Percentiles rank a stretch among this genome's conserved stretches.
phyloP scores from a whole-genome alignment of 2,329 filamentous ascomycete species.

The Orbilia oligospora region DNA sequence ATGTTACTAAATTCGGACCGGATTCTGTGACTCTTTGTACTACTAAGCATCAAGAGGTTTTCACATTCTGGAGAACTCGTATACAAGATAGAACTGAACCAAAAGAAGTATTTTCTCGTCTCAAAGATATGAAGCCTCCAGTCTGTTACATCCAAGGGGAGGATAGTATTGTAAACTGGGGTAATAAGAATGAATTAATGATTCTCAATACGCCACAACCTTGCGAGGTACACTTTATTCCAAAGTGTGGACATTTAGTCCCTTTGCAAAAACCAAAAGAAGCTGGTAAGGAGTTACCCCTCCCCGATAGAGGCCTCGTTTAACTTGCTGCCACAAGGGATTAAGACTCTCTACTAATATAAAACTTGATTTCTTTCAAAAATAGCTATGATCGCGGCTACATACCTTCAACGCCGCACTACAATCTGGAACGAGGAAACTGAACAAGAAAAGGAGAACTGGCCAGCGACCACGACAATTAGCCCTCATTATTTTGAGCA shows the following conservation, averaged over 20 bases:
- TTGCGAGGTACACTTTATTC: constrained; percentile 73
- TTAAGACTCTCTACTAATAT: neutral
- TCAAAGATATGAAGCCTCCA: constrained; percentile 75
- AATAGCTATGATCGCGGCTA: constrained; percentile 55
- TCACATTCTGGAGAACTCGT: constrained; percentile 77
- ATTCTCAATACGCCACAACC: constrained; percentile 77
- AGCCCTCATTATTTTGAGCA: constrained; percentile 23
- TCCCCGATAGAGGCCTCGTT: too few relatives aligned
- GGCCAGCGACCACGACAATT: constrained; percentile 29
- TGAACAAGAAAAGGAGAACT: constrained; percentile 24
- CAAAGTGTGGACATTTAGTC: constrained; percentile 81
- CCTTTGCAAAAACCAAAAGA: constrained; percentile 82
- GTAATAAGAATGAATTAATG: constrained; percentile 72
- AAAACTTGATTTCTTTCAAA: neutral
- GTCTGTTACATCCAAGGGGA: constrained; percentile 80
- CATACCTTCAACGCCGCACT: constrained; percentile 56
- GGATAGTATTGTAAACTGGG: constrained; percentile 72
- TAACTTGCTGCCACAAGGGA: too few relatives aligned
- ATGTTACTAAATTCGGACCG: constrained; percentile 61
- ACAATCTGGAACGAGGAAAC: constrained; percentile 60
- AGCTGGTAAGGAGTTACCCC: constrained; percentile 72
- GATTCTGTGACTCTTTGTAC: constrained; percentile 80
- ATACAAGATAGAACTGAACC: constrained; percentile 69
- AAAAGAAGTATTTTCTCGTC: constrained; percentile 71
- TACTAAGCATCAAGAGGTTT: constrained; percentile 88